Evolutionary conservation across 2,329 filamentous ascomycete species (phyloP).

Genomic region (Alternaria alternata): DNA sequence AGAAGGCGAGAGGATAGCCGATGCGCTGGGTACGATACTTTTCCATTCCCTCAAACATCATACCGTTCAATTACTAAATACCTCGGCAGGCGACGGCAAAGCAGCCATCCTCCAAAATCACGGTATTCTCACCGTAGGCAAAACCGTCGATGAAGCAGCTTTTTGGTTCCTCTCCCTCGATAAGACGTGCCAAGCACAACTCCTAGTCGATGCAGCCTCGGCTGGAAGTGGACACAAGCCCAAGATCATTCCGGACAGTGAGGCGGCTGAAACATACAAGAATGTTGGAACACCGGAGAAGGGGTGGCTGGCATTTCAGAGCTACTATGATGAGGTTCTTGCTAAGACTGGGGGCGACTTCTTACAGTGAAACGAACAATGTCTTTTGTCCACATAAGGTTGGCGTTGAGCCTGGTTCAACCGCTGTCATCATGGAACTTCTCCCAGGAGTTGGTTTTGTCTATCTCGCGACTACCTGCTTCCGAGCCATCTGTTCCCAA

Average conservation of each 20-base stretch:
- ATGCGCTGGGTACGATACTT: constrained; percentile 37
- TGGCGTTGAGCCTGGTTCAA: too few relatives aligned
- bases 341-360: constrained; percentile 61
- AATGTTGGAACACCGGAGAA: constrained; percentile 59
- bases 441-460: not conserved
- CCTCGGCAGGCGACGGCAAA: constrained; percentile 38
- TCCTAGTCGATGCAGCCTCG: constrained; percentile 54
- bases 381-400: too few relatives aligned
- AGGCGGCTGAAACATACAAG: constrained; percentile 51
- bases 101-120: constrained; percentile 52
- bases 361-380: constrained; percentile 43
- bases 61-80: not conserved
- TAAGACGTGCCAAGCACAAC: constrained; percentile 57
- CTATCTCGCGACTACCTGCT: not conserved
- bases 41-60: too few relatives aligned
- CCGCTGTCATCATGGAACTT: not conserved
- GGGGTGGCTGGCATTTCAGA: constrained; percentile 63
- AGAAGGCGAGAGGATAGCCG: constrained; percentile 56
- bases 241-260: constrained; percentile 52
- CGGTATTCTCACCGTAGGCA: constrained; percentile 50
- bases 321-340: constrained; percentile 63
- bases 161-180: constrained; percentile 58
- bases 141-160: constrained; percentile 55
- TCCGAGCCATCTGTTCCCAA: not conserved
- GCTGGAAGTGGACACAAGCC: constrained; percentile 50